Conservation (phyloP, 2,329 filamentous ascomycete species). For the Stagonosporopsis tanaceti region DNA sequence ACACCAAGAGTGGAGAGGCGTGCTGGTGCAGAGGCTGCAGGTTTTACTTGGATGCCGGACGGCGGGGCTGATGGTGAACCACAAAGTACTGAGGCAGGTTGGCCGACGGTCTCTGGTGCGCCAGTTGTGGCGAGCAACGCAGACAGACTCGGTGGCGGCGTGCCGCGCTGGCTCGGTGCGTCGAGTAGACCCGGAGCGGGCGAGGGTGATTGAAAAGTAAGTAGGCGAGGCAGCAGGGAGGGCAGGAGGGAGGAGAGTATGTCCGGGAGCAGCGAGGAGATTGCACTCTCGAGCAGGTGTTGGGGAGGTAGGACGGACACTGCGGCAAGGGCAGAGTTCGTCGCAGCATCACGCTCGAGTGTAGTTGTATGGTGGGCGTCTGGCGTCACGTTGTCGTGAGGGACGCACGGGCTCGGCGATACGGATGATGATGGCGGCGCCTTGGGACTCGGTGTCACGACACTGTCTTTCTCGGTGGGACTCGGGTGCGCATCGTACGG, state of each 20-base stretch:
- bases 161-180: background rate
- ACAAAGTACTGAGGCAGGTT: too few relatives aligned
- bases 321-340: conserved; percentile 7
- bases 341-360: background rate
- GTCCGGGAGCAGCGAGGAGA: conserved; percentile 12
- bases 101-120: too few relatives aligned
- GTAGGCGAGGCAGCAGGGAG: conserved; percentile 15
- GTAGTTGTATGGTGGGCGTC: background rate
- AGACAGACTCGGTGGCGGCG: background rate
- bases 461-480: conserved; percentile 19
- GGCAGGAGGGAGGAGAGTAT: conserved; percentile 15
- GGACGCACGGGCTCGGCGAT: background rate
- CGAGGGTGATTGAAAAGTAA: conserved; percentile 1
- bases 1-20: conserved; percentile 6
- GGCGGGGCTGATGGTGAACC: too few relatives aligned
- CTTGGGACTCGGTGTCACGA: conserved; percentile 12
- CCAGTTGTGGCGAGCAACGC: background rate
- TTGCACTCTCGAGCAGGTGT: background rate
- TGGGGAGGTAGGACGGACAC: background rate
- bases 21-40: background rate
- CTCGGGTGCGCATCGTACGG: conserved; percentile 1
- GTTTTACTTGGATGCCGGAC: too few relatives aligned
- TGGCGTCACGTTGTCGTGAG: background rate
- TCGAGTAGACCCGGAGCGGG: background rate
- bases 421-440: background rate